Evolutionary conservation across 345 rosid genomes (phyloP).

Genomic region (Psidium guajava): DNA sequence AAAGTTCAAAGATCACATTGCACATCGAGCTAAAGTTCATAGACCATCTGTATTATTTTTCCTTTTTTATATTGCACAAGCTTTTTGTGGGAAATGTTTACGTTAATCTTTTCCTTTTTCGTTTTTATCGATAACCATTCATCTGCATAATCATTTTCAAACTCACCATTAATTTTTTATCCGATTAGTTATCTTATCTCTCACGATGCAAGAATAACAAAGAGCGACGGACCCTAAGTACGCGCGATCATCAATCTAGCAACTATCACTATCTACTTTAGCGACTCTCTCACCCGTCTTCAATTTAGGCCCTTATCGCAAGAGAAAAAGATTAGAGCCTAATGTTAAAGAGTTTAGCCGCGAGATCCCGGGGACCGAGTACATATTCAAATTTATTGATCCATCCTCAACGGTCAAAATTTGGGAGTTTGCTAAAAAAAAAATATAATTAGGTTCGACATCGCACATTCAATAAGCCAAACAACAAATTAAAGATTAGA

Average conservation of each 20-base stretch:
- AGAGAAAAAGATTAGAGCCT: neutral
- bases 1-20: too few relatives aligned
- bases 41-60: too few relatives aligned
- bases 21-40: too few relatives aligned
- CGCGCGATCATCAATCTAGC: neutral
- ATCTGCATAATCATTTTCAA: neutral
- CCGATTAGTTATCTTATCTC: neutral
- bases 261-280: accelerated
- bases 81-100: neutral
- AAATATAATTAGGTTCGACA: neutral
- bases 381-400: neutral
- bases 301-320: neutral
- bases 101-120: neutral
- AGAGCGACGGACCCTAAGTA: accelerated
- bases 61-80: neutral
- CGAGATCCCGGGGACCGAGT: neutral
- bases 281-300: neutral
- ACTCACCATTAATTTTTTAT: neutral
- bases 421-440: neutral
- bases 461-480: neutral
- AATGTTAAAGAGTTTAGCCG: neutral
- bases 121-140: neutral
- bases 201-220: accelerated
- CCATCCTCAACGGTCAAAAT: neutral
- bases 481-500: neutral